Conservation (phyloP, 805 yeast species). For the Yarrowia deformans region DNA sequence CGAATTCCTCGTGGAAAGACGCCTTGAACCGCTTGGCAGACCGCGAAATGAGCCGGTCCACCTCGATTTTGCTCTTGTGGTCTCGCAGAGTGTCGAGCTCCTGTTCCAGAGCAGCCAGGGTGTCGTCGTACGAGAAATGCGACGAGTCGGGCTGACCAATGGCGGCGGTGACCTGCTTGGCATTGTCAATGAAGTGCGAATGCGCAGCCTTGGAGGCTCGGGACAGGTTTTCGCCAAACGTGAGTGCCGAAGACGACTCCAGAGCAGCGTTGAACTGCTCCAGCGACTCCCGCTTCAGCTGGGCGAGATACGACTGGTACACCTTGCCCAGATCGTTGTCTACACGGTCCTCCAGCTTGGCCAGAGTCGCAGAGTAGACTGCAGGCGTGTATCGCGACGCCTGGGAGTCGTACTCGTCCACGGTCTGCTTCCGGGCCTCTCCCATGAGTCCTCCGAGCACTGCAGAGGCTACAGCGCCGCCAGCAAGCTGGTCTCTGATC, state of each 20-base stretch:
- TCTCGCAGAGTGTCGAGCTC: constrained; percentile 51
- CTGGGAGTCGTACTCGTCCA: constrained; percentile 65
- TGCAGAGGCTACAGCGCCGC: constrained; percentile 42
- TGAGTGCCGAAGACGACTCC: constrained; percentile 42
- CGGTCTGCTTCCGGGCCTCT: constrained; percentile 56
- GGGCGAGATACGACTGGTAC: constrained; percentile 31
- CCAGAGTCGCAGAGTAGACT: constrained; percentile 72
- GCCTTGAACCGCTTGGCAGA: constrained; percentile 43
- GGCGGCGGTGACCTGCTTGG: constrained; percentile 50
- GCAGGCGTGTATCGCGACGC: constrained; percentile 66
- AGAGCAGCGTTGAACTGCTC: constrained; percentile 20
- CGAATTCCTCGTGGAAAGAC: constrained; percentile 54
- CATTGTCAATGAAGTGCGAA: constrained; percentile 49
- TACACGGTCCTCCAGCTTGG: constrained; percentile 58
- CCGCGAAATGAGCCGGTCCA: constrained; percentile 54
- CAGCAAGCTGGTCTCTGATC: constrained; percentile 47
- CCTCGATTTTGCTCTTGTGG: constrained; percentile 52
- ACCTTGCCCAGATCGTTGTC: constrained; percentile 50
- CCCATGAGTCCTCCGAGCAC: constrained; percentile 56
- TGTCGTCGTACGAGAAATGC: constrained; percentile 46
- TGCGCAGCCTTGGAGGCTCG: constrained; percentile 45
- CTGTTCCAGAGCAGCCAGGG: constrained; percentile 46
- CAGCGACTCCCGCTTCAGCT: constrained; percentile 24
- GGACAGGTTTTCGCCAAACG: constrained; percentile 48
- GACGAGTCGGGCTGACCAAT: constrained; percentile 45